Percentiles rank a stretch among this genome's conserved stretches.
These are phyloP conservation scores for Populus simonii DNA, from an alignment of 345 rosid species.

Conservation along the genomic window DNA sequence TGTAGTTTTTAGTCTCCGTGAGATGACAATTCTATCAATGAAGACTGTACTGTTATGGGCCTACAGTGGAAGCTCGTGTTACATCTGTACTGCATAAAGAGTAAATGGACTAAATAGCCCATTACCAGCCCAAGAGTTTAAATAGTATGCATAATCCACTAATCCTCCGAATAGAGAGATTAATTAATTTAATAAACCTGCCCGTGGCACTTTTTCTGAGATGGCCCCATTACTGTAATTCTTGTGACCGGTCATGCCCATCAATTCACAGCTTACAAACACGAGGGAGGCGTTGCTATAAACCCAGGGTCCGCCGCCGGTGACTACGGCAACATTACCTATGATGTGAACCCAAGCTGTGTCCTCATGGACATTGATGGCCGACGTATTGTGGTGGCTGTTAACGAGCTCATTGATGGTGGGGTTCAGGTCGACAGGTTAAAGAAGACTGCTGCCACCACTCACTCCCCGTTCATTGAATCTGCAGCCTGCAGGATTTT, in stretches of 20 bases:
- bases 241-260: conserved; percentile 94
- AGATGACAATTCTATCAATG: too few relatives aligned
- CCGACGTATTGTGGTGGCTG: conserved; percentile 83
- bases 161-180: not conserved
- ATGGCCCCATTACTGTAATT: too few relatives aligned
- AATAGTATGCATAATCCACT: too few relatives aligned
- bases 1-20: too few relatives aligned
- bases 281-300: conserved; percentile 90
- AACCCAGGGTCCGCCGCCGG: conserved; percentile 99
- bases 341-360: conserved; percentile 87
- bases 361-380: conserved; percentile 97
- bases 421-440: conserved; percentile 96
- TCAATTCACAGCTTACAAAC: conserved; percentile 96
- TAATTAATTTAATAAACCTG: too few relatives aligned
- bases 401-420: conserved; percentile 86
- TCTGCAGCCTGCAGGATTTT: not conserved
- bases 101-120: too few relatives aligned
- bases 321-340: conserved; percentile 80
- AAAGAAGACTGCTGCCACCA: conserved; percentile 58
- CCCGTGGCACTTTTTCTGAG: too few relatives aligned
- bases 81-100: too few relatives aligned
- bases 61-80: too few relatives aligned
- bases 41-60: too few relatives aligned
- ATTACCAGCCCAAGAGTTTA: too few relatives aligned
- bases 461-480: conserved; percentile 50